Conservation (phyloP, 116 monocot genomes). For the Phalaenopsis hybrid region DNA sequence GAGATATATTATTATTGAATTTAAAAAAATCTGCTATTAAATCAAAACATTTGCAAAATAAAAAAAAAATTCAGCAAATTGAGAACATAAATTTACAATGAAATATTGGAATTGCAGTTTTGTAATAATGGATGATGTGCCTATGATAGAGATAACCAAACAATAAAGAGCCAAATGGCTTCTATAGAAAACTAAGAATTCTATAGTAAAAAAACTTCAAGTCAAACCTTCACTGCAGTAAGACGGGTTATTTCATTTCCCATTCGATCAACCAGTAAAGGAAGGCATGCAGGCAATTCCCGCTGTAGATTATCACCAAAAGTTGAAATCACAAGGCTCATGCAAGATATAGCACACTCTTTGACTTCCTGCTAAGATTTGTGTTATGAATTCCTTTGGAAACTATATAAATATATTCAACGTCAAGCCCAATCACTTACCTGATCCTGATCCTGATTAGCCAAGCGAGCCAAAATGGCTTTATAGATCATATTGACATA, state of each 20-base stretch:
- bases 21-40: neutral
- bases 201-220: neutral
- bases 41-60: neutral
- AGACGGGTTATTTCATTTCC: slow-evolving; percentile 96
- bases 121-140: neutral
- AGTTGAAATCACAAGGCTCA: slow-evolving; percentile 88
- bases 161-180: neutral
- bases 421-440: slow-evolving; percentile 22
- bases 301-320: slow-evolving; percentile 87
- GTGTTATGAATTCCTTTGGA: neutral
- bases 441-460: slow-evolving; percentile 99
- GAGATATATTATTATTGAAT: neutral
- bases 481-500: slow-evolving; percentile 80
- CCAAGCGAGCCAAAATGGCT: slow-evolving; percentile 83
- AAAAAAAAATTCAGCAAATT: neutral
- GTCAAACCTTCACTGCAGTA: slow-evolving; percentile 84
- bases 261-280: slow-evolving; percentile 94
- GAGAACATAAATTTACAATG: neutral
- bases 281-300: slow-evolving; percentile 72
- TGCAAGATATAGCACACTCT: slow-evolving; percentile 96
- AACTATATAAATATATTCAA: slow-evolving; percentile 2
- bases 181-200: neutral
- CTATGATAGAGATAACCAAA: neutral
- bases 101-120: neutral
- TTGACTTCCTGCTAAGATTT: slow-evolving; percentile 71